Conservation (phyloP, 176 grass and related monocot species). For the Melocanna baccifera region DNA sequence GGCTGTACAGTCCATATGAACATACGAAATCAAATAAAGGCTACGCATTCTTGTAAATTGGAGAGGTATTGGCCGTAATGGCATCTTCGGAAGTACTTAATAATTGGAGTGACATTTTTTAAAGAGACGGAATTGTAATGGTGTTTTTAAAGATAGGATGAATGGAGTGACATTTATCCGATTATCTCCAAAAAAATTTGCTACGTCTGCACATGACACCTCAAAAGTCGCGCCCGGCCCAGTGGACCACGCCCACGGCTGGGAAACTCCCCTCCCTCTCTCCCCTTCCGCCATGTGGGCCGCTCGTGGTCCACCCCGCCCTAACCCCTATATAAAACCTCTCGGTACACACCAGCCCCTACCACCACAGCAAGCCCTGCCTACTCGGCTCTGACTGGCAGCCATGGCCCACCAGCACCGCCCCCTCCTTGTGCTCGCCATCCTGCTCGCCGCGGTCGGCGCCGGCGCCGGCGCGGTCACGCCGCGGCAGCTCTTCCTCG, state of each 20-base stretch:
- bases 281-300: neutral
- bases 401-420: conserved; percentile 30
- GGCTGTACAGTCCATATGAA: no score
- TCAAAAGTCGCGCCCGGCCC: conserved; percentile 30
- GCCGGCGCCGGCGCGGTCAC: conserved; percentile 17
- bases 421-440: neutral
- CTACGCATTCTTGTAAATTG: no score
- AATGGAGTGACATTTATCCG: no score
- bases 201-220: neutral
- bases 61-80: no score
- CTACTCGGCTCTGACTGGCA: neutral
- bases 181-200: neutral
- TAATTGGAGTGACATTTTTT: no score
- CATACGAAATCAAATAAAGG: no score
- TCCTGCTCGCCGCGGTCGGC: conserved; percentile 12
- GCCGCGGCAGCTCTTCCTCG: conserved; percentile 56
- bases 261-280: neutral
- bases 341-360: neutral
- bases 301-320: neutral
- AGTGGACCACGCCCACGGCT: neutral
- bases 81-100: no score
- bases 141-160: no score
- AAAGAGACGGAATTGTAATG: no score
- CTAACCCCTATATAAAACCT: conserved; percentile 51
- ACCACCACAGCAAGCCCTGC: neutral